Base-by-base conservation (phyloP, 139 green algal genomes). In the Chlamydomonas eustigma region DNA sequence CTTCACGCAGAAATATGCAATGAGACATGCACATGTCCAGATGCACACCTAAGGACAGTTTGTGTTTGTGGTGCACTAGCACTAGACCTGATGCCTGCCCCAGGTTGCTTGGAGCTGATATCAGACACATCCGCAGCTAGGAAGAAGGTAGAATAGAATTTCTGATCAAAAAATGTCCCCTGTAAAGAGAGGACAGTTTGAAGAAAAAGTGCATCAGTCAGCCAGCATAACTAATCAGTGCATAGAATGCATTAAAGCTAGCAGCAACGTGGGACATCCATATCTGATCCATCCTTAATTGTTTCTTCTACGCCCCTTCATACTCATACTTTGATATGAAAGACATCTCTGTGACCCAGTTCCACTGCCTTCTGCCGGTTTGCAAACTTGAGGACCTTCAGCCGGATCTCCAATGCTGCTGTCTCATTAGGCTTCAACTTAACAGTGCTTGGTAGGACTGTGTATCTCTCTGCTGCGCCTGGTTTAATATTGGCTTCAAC, bases 281-380 rank as follows among this genome's bases (percentile, higher is more conserved):
- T n/a, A n/a, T n/a, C n/a, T n/a, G n/a, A n/a, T n/a, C n/a, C n/a
- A n/a, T n/a, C n/a, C n/a, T n/a, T n/a, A n/a, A n/a, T n/a, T n/a
- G n/a, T n/a, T n/a, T n/a, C n/a, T n/a, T n/a, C n/a, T n/a, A n/a
- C n/a, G n/a, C n/a, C n/a, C n/a, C n/a, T n/a, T n/a, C n/a, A n/a
- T n/a, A n/a, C n/a, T n/a, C n/a, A n/a, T 37, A 84, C 88, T 84
- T 93, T 94, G 80, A 95, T 90, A 67, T 91, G 86, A 32, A 95
- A 91, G 4, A 91, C 77, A 36, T 95, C 91, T 0, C 86, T 69
- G 58, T 93, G 91, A 0, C 88, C 87, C 39, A 83, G 74, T 37
- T 89, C 77, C 2, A 78, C 67, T 3, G 86, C 89, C 39, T 91
- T 92, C 39, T 83, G 78, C 30, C 74, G 76, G 66, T 87, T 76